Conservation (phyloP, 164 flowering plant genomes). For the Cinnamomum micranthum region DNA sequence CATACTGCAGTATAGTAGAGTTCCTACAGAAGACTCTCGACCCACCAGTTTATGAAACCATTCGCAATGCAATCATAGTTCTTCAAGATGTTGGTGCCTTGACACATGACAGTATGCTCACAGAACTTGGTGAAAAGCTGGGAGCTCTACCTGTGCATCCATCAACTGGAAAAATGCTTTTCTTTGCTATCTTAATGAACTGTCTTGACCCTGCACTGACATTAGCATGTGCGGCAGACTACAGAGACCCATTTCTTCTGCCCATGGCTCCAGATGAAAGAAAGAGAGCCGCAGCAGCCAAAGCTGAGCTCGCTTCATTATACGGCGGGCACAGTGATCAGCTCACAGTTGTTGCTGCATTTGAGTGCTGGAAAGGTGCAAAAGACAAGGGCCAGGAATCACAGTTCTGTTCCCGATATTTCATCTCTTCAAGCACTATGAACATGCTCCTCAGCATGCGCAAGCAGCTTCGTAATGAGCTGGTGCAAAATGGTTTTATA, state of each 20-base stretch:
- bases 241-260: conserved; percentile 68
- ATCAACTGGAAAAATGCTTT: conserved; percentile 84
- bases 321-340: conserved; percentile 90
- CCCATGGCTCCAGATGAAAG: conserved; percentile 67
- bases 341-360: conserved; percentile 76
- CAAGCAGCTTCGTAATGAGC: conserved; percentile 64
- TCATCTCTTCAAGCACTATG: conserved; percentile 67
- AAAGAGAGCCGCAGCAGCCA: conserved; percentile 66
- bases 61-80: conserved; percentile 63
- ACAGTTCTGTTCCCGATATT: conserved; percentile 66
- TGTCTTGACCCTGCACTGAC: conserved; percentile 97
- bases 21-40: conserved; percentile 76
- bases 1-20: conserved; percentile 56
- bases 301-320: conserved; percentile 61
- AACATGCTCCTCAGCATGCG: conserved; percentile 69
- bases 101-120: conserved; percentile 61
- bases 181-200: conserved; percentile 76
- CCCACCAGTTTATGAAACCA: conserved; percentile 77
- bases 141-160: conserved; percentile 93
- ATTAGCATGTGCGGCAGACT: conserved; percentile 84
- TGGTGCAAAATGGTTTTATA: conserved; percentile 58
- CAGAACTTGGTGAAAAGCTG: conserved; percentile 77
- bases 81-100: conserved; percentile 95
- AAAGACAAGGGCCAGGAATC: conserved; percentile 56
- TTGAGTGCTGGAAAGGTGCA: conserved; percentile 81